These are phyloP conservation scores for Asparagopsis taxiformis DNA, from an alignment of 31 red algal genomes.

Conservation along the genomic window DNA sequence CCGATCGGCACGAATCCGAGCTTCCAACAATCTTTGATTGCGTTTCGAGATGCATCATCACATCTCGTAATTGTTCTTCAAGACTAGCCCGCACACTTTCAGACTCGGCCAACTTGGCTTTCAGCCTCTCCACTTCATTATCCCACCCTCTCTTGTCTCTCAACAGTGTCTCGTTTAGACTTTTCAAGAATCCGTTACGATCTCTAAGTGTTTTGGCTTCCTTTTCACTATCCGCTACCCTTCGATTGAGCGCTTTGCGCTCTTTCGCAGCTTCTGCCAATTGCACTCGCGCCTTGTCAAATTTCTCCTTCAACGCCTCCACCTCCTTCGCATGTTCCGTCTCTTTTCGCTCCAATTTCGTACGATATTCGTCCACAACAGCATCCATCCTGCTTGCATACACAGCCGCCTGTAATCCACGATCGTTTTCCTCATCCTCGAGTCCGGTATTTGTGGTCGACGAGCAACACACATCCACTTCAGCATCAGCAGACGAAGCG, in stretches of 20 bases:
- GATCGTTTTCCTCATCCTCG: slow-evolving; percentile 48
- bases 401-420: slow-evolving; percentile 58
- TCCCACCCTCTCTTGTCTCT: slow-evolving; percentile 67
- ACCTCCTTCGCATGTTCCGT: slow-evolving; percentile 21
- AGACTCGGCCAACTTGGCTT: slow-evolving; percentile 1
- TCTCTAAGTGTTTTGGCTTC: slow-evolving; percentile 49
- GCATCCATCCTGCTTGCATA: slow-evolving; percentile 71
- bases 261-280: slow-evolving; percentile 20
- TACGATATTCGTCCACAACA: slow-evolving; percentile 51
- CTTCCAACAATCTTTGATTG: slow-evolving; percentile 41
- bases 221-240: slow-evolving; percentile 26
- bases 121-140: slow-evolving; percentile 41
- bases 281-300: slow-evolving; percentile 9
- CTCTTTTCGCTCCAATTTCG: slow-evolving; percentile 44
- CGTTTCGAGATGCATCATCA: slow-evolving; percentile 64
- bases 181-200: slow-evolving; percentile 67
- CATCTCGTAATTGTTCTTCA: slow-evolving; percentile 59
- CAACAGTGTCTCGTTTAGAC: slow-evolving; percentile 73
- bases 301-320: slow-evolving; percentile 11
- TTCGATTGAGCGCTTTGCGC: slow-evolving; percentile 15
- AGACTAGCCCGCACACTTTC: slow-evolving; percentile 16
- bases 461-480: slow-evolving; percentile 26
- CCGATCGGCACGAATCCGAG: slow-evolving; percentile 55
- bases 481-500: slow-evolving; percentile 9
- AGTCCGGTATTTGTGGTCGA: not conserved